A percentile compares a stretch with the other conserved stretches of the same genome.
Evolutionary conservation across 202 grass and related monocot species (phyloP).

Genomic region (Carex arenaria): DNA sequence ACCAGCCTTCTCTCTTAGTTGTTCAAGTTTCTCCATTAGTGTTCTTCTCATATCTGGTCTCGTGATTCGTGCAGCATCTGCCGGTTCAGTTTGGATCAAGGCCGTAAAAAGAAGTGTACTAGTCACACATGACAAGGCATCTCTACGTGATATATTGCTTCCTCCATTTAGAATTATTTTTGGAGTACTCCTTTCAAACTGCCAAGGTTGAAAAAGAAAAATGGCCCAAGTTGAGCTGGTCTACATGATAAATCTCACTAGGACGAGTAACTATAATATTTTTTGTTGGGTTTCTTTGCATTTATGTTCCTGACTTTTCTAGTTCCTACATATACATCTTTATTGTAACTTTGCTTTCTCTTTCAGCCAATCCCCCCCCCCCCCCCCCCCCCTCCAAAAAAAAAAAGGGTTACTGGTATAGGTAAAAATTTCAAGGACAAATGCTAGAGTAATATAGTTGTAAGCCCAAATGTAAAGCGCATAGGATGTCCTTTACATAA

Average conservation of each 20-base stretch:
- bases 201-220: neutral
- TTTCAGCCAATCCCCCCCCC: too few relatives aligned
- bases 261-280: neutral
- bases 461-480: neutral
- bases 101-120: conserved; percentile 28
- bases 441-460: neutral
- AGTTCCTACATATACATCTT: too few relatives aligned
- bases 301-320: neutral
- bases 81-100: conserved; percentile 21
- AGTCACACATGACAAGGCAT: conserved; percentile 41
- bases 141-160: conserved; percentile 43
- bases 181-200: conserved; percentile 15
- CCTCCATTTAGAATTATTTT: neutral
- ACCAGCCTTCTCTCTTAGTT: conserved; percentile 51
- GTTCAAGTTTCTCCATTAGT: conserved; percentile 62
- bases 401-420: neutral
- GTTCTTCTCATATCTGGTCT: conserved; percentile 64
- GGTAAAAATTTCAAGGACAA: neutral
- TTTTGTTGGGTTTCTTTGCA: neutral
- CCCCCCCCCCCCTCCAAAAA: too few relatives aligned
- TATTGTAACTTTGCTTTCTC: too few relatives aligned
- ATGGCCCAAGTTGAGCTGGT: neutral
- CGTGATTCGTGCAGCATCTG: conserved; percentile 41
- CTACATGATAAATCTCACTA: neutral
- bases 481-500: too few relatives aligned